Conservation (phyloP, 805 yeast genomes). For the Candida tammaniensis region DNA sequence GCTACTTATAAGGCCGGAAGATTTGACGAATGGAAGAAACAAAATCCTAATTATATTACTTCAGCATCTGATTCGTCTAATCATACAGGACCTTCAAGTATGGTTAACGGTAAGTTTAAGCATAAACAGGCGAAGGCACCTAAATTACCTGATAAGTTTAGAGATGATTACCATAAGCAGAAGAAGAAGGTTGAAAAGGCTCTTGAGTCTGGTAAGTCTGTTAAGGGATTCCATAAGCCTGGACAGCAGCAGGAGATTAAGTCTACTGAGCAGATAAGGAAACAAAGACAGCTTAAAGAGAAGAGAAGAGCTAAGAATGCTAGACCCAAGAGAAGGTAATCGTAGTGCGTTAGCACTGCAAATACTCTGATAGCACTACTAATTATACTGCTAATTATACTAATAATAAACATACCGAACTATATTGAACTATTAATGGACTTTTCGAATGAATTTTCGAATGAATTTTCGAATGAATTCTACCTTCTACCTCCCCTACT, state of each 20-base stretch:
- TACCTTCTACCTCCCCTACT: no score
- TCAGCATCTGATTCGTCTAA: constrained; percentile 1
- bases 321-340: constrained; percentile 48
- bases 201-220: constrained; percentile 64
- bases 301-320: constrained; percentile 82
- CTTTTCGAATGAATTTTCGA: no score
- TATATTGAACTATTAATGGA: no score
- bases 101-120: constrained; percentile 49
- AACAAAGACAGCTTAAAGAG: constrained; percentile 66
- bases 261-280: constrained; percentile 73
- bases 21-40: constrained; percentile 87
- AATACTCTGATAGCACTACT: no score
- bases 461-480: no score
- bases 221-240: constrained; percentile 61
- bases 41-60: constrained; percentile 18
- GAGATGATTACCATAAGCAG: constrained; percentile 84
- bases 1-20: constrained; percentile 90
- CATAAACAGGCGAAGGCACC: constrained; percentile 82
- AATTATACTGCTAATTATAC: no score
- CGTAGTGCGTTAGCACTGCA: no score
- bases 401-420: no score
- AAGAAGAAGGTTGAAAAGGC: constrained; percentile 82
- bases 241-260: constrained; percentile 57
- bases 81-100: constrained; percentile 14
- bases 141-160: constrained; percentile 79